Conservation (phyloP, 2,329 filamentous ascomycete genomes). For the Ophiosphaerella korrae region DNA sequence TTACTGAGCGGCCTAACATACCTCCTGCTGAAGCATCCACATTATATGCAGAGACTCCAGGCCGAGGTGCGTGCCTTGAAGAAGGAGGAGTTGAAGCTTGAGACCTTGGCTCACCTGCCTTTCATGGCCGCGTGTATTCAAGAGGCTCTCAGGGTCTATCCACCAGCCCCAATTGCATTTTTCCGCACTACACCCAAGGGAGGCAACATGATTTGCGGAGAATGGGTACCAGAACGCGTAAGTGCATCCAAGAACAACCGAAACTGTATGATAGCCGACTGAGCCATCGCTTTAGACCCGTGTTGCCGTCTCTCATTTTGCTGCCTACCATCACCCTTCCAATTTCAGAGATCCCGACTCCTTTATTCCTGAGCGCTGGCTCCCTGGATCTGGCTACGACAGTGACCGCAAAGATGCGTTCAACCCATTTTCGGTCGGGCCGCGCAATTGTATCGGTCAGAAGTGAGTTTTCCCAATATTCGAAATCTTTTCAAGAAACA, state of each 20-base stretch:
- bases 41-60: background rate
- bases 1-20: too few relatives aligned
- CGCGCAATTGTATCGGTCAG: conserved; percentile 20
- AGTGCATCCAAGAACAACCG: background rate
- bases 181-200: conserved; percentile 3
- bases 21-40: too few relatives aligned
- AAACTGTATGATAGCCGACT: background rate
- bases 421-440: conserved; percentile 27
- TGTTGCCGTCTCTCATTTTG: conserved; percentile 19
- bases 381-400: conserved; percentile 6
- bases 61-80: background rate
- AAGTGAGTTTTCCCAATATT: conserved; percentile 1
- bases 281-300: conserved; percentile 4
- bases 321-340: conserved; percentile 13
- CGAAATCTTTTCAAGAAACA: background rate
- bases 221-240: conserved; percentile 19
- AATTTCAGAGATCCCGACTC: conserved; percentile 28
- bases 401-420: conserved; percentile 36
- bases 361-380: conserved; percentile 34
- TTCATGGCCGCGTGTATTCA: too few relatives aligned
- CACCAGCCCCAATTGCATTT: too few relatives aligned
- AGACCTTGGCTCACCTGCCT: too few relatives aligned
- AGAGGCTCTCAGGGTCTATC: too few relatives aligned
- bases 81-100: too few relatives aligned
- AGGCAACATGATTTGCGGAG: conserved; percentile 16